A percentile compares a stretch with the other conserved stretches of the same genome.
Evolutionary conservation across 306 rosid species (phyloP).

Genomic region (Medicago lupulina): DNA sequence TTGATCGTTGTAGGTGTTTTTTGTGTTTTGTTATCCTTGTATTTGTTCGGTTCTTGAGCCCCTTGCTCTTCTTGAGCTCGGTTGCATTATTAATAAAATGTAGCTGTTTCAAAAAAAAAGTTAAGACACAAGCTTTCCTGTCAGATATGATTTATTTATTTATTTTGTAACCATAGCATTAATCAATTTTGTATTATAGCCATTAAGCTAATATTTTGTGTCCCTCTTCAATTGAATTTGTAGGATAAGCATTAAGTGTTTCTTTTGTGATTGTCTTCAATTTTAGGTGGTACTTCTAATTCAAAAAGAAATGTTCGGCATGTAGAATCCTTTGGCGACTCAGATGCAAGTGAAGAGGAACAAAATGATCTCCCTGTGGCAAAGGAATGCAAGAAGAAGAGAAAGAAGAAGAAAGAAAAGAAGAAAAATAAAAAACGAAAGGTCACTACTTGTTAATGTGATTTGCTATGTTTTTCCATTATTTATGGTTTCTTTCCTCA

Average conservation of each 20-base stretch:
- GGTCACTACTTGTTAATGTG: slow-evolving; percentile 48
- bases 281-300: slow-evolving; percentile 68
- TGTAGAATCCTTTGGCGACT: slow-evolving; percentile 76
- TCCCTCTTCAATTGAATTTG: slow-evolving; percentile 17
- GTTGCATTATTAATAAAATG: too few relatives aligned
- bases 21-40: too few relatives aligned
- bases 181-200: slow-evolving; percentile 12
- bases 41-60: too few relatives aligned
- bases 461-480: slow-evolving; percentile 31
- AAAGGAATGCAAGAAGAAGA: slow-evolving; percentile 61
- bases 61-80: too few relatives aligned
- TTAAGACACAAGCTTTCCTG: not conserved
- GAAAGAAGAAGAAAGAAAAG: slow-evolving; percentile 46
- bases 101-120: not conserved
- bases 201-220: slow-evolving; percentile 10
- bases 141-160: not conserved
- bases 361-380: slow-evolving; percentile 40
- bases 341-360: slow-evolving; percentile 54
- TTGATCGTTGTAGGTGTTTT: too few relatives aligned
- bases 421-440: slow-evolving; percentile 60
- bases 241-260: not conserved
- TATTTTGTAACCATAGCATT: slow-evolving; percentile 21
- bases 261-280: slow-evolving; percentile 23
- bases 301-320: slow-evolving; percentile 60
- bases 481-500: slow-evolving; percentile 37